phyloP scores from a whole-genome alignment of 164 flowering plant species.

The Tetrastigma voinierianum region DNA sequence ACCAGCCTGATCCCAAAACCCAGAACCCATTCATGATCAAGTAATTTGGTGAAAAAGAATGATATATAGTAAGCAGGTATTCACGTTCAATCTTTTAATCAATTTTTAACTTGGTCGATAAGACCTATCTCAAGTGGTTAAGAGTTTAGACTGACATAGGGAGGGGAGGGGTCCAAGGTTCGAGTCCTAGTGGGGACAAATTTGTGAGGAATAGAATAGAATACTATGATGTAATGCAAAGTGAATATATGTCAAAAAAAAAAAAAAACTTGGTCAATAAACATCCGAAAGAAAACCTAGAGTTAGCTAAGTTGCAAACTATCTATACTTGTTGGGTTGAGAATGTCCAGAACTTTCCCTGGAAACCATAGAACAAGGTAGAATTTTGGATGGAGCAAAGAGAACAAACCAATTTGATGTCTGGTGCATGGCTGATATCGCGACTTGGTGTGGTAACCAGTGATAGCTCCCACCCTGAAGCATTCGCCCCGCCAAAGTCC shows the following conservation, averaged over 20 bases:
- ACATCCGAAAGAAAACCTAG: too few relatives aligned
- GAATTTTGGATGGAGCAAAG: neutral
- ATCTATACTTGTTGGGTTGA: neutral
- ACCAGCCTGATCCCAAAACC: slow-evolving; percentile 59
- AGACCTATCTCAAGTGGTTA: too few relatives aligned
- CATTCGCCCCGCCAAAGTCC: slow-evolving; percentile 26
- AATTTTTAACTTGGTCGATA: too few relatives aligned
- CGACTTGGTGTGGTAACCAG: slow-evolving; percentile 75
- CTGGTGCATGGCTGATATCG: slow-evolving; percentile 30
- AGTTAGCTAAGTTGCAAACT: neutral
- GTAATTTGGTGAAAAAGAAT: neutral
- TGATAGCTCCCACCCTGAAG: slow-evolving; percentile 95
- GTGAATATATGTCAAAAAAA: too few relatives aligned
- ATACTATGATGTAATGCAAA: too few relatives aligned
- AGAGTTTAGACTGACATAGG: too few relatives aligned
- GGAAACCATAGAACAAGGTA: neutral
- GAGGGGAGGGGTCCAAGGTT: too few relatives aligned
- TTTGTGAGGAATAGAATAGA: too few relatives aligned
- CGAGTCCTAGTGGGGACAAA: too few relatives aligned
- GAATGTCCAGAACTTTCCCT: neutral
- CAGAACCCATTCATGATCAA: neutral
- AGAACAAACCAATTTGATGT: slow-evolving; percentile 68
- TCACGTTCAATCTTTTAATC: too few relatives aligned
- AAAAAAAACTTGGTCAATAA: too few relatives aligned
- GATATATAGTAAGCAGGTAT: neutral